A percentile compares a stretch with the other conserved stretches of the same genome.
phyloP scores from a whole-genome alignment of 2,329 filamentous ascomycete species.

The Fusarium dlaminii region DNA sequence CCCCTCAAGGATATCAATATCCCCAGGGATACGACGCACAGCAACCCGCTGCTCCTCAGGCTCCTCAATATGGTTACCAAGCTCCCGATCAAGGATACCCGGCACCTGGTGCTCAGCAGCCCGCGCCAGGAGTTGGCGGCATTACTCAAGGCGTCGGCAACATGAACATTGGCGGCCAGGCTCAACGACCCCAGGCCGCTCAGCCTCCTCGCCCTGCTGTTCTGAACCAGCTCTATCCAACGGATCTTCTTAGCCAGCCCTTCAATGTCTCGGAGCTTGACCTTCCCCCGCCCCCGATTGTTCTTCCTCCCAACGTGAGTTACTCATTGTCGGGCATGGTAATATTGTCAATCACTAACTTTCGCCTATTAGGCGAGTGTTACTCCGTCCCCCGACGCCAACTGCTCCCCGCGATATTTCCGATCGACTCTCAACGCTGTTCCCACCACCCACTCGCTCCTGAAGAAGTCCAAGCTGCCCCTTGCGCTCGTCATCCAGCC shows the following conservation, averaged over 20 bases:
- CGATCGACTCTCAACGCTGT: slow-evolving; percentile 95
- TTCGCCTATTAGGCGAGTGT: slow-evolving; percentile 74
- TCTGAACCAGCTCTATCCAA: slow-evolving; percentile 90
- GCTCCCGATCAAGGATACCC: slow-evolving; percentile 74
- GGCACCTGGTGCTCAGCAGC: slow-evolving; percentile 53
- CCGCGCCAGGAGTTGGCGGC: slow-evolving; percentile 62
- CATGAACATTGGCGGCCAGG: slow-evolving; percentile 75
- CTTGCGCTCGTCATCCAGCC: slow-evolving; percentile 97
- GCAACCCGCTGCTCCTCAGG: slow-evolving; percentile 50
- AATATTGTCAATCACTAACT: slow-evolving; percentile 49
- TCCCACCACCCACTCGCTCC: slow-evolving; percentile 87
- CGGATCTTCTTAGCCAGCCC: slow-evolving; percentile 89
- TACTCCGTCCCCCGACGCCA: slow-evolving; percentile 88
- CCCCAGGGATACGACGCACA: slow-evolving; percentile 56
- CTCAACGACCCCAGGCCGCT: slow-evolving; percentile 52
- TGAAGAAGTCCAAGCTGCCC: slow-evolving; percentile 96
- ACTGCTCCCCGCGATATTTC: slow-evolving; percentile 93
- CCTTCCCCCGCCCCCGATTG: slow-evolving; percentile 87
- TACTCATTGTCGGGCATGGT: neutral
- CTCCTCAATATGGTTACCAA: slow-evolving; percentile 69
- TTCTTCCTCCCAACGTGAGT: slow-evolving; percentile 91
- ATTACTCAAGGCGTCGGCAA: slow-evolving; percentile 87
- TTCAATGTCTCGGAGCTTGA: slow-evolving; percentile 96
- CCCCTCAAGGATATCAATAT: slow-evolving; percentile 54
- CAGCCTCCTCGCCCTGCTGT: slow-evolving; percentile 56